These are phyloP conservation scores for Fusarium haematococcum DNA, from an alignment of 2,329 filamentous ascomycete species.

Conservation along the genomic window DNA sequence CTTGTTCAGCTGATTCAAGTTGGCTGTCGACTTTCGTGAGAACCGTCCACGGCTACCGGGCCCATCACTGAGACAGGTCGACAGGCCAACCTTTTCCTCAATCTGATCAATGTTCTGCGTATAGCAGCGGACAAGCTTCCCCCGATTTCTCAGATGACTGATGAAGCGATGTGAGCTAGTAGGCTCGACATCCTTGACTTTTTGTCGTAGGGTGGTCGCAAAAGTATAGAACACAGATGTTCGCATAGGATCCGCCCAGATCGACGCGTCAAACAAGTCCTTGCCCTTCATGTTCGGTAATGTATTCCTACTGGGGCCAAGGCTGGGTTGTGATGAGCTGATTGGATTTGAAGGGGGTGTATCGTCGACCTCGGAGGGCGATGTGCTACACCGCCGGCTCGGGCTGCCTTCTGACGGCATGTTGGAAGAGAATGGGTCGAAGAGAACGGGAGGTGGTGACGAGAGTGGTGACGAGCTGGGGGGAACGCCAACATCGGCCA, in stretches of 20 bases:
- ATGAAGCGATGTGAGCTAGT: constrained; percentile 78
- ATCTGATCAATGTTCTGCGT: constrained; percentile 82
- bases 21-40: constrained; percentile 60
- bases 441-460: constrained; percentile 65
- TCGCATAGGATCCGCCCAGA: constrained; percentile 75
- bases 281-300: constrained; percentile 76
- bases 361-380: constrained; percentile 60
- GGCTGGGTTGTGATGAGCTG: constrained; percentile 52
- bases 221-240: constrained; percentile 81
- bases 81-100: constrained; percentile 76
- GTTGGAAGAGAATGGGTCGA: constrained; percentile 61
- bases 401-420: constrained; percentile 53
- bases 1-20: constrained; percentile 48
- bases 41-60: constrained; percentile 72
- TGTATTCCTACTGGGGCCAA: constrained; percentile 47
- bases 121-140: constrained; percentile 77
- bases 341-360: constrained; percentile 55
- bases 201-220: constrained; percentile 74
- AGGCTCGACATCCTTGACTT: constrained; percentile 71
- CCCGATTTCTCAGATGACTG: constrained; percentile 72
- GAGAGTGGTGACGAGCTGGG: constrained; percentile 67
- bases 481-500: constrained; percentile 38
- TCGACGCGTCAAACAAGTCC: constrained; percentile 77
- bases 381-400: constrained; percentile 52
- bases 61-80: constrained; percentile 70